phyloP scores from a whole-genome alignment of 257 asterid genomes.

The Solanum acaule region DNA sequence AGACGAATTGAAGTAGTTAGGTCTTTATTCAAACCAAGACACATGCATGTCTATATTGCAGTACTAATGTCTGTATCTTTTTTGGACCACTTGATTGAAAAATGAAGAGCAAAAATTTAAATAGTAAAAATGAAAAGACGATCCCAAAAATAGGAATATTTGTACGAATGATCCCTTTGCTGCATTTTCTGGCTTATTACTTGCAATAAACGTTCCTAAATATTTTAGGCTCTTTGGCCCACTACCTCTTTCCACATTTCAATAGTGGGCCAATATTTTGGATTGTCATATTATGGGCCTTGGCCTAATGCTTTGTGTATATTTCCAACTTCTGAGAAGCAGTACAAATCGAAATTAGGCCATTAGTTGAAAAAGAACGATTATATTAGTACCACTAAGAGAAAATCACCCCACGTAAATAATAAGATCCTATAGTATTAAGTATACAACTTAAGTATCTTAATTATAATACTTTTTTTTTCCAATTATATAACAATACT shows the following conservation, averaged over 20 bases:
- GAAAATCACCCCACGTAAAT: not conserved
- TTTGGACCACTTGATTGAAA: not conserved
- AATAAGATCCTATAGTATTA: not conserved
- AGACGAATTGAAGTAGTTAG: not conserved
- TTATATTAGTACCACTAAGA: no score
- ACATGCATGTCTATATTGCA: not conserved
- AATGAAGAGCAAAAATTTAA: not conserved
- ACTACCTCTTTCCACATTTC: not conserved
- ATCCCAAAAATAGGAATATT: not conserved
- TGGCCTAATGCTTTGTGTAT: not conserved
- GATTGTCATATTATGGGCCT: not conserved
- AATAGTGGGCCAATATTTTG: not conserved
- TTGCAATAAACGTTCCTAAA: not conserved
- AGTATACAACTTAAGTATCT: no score
- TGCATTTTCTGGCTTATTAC: not conserved
- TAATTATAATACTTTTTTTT: no score
- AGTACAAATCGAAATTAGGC: not conserved
- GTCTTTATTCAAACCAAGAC: not conserved
- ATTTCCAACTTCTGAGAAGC: not conserved
- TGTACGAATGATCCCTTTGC: no score
- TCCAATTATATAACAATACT: no score
- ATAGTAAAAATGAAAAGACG: not conserved
- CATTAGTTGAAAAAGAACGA: not conserved
- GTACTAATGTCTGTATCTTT: not conserved
- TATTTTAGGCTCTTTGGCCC: not conserved